Evolutionary conservation across 1,284 basidiomycete species (phyloP).

Genomic region (Ustilago crameri): DNA sequence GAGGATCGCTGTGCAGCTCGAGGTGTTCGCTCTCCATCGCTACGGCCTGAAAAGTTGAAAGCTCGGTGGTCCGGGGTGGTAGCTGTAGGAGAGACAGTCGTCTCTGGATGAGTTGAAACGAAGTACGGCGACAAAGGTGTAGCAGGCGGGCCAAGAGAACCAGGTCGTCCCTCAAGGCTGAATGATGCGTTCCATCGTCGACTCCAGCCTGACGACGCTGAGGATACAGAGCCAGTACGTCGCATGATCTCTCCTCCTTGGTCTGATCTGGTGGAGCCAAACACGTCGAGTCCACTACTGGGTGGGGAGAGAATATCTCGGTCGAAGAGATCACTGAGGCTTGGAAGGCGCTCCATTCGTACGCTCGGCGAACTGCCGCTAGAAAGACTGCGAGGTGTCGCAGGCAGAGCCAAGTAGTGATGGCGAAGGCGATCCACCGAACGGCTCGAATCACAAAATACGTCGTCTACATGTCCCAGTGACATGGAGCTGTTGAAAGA

Average conservation of each 20-base stretch:
- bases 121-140: slow-evolving; percentile 42
- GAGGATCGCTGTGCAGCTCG: slow-evolving; percentile 13
- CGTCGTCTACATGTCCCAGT: slow-evolving; percentile 34
- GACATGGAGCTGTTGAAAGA: slow-evolving; percentile 53
- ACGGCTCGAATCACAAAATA: slow-evolving; percentile 35
- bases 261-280: slow-evolving; percentile 16
- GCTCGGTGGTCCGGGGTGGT: slow-evolving; percentile 3
- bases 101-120: neutral
- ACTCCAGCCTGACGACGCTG: slow-evolving; percentile 16
- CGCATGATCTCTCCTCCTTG: slow-evolving; percentile 14
- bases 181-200: slow-evolving; percentile 23
- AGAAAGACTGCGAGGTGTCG: slow-evolving; percentile 29
- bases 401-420: slow-evolving; percentile 27
- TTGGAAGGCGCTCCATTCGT: slow-evolving; percentile 32
- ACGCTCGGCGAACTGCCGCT: slow-evolving; percentile 18
- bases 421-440: slow-evolving; percentile 34
- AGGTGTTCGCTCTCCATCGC: slow-evolving; percentile 32
- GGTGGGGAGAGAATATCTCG: slow-evolving; percentile 39
- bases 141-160: slow-evolving; percentile 29
- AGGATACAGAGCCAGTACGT: slow-evolving; percentile 29
- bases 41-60: neutral
- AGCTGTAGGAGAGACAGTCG: slow-evolving; percentile 14
- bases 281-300: slow-evolving; percentile 11
- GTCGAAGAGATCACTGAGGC: slow-evolving; percentile 36
- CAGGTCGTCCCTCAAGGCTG: slow-evolving; percentile 4